Base-by-base conservation (phyloP, 192 early-diverging fungal species). In the Mortierella antarctica region DNA sequence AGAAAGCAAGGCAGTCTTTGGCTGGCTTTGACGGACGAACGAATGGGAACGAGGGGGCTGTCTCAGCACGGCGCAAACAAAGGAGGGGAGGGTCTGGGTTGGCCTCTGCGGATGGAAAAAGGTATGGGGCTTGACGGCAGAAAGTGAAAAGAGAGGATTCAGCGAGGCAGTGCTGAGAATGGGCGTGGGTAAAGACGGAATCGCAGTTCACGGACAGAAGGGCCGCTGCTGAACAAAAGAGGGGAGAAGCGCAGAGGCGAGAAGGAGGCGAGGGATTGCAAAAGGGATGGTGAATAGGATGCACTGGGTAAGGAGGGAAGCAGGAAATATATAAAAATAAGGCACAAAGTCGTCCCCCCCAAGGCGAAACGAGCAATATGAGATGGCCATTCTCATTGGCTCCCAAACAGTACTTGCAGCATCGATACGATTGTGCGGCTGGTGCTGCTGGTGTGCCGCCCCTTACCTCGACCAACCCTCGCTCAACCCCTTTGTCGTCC, bases 191-290 rank as follows among this genome's bases (percentile, higher is more conserved):
- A 56, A 56, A 56, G 11, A 20, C 4, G 21, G 12, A 12, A 13
- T 18, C 31, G 3, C 1, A 31, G 31, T 31, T 31, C 31, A 18
- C 2, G 31, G 54, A 23, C n/a, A 56, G 54, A 55, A 55, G 53
- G 53, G 11, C 53, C 9, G 53, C 52, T 53, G 52, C 52, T 53
- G 52, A 6, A 53, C 14, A 31, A 58, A 41, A 59, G 57, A 59
- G 42, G 40, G 42, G 57, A 18, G 56, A 41, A 6, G 6, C 14
- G n/a, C 9, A 57, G 3, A 5, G 57, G 42, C 57, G 42, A 59
- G 40, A 59, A 45, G 31, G 7, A 18, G 23, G 42, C 7, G 64
- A 42, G 41, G 41, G 60, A 9, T 15, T 62, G 60, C 17, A 65
- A 51, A 51, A 20, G 8, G 31, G 52, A 55, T 14, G 13, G 21